These are phyloP conservation scores for Aspergillus versicolor DNA, from an alignment of 2,329 filamentous ascomycete genomes.

Conservation along the genomic window DNA sequence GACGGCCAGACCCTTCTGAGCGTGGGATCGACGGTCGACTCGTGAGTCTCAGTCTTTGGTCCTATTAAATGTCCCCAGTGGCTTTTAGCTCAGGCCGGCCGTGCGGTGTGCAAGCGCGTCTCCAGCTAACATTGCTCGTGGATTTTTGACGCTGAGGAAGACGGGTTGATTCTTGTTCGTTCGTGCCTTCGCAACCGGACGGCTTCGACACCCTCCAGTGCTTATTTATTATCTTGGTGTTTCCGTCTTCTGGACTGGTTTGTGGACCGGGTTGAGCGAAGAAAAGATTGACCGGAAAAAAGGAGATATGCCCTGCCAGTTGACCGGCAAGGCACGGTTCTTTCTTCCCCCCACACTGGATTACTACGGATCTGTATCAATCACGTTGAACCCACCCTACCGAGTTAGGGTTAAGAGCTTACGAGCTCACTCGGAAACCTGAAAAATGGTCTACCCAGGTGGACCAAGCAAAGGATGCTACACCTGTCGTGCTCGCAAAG, in stretches of 20 bases:
- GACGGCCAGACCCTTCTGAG: not conserved
- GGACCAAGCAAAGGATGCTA: constrained; percentile 10
- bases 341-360: too few species aligned
- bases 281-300: not conserved
- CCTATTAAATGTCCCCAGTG: not conserved
- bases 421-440: not conserved
- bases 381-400: not conserved
- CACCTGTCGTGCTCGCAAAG: constrained; percentile 12
- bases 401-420: not conserved
- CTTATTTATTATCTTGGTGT: not conserved
- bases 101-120: not conserved
- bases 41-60: not conserved
- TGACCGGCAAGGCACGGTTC: too few species aligned
- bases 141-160: not conserved
- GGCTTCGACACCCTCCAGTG: not conserved
- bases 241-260: not conserved
- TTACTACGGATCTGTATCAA: not conserved
- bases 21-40: not conserved
- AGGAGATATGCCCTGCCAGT: not conserved
- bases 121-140: not conserved
- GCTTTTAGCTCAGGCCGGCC: constrained; percentile 1
- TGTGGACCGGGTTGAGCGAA: not conserved
- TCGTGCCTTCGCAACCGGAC: not conserved
- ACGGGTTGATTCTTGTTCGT: not conserved
- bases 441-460: constrained; percentile 10